These are phyloP conservation scores for Lodderomyces orthopsilosis DNA, from an alignment of 1,139 yeast genomes.

Conservation along the genomic window DNA sequence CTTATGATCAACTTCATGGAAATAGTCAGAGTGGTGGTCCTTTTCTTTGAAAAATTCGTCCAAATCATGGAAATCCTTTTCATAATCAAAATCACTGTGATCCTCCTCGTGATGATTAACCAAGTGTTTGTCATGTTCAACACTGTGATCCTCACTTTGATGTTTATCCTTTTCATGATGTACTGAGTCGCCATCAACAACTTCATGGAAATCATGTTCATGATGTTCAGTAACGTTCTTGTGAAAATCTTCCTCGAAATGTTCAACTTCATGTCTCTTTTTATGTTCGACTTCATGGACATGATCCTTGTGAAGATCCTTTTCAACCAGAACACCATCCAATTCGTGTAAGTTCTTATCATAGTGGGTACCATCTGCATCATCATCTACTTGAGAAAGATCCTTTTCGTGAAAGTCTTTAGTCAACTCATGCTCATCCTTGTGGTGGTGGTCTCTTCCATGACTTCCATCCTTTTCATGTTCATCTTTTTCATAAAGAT, in stretches of 20 bases:
- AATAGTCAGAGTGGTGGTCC: conserved; percentile 4
- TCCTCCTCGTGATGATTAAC: conserved; percentile 5
- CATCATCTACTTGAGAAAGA: conserved; percentile 2
- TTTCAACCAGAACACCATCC: conserved; percentile 4
- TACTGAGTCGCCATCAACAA: neutral
- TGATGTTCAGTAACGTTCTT: conserved; percentile 5
- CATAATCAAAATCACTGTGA: neutral
- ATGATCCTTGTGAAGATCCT: conserved; percentile 1
- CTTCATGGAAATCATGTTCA: conserved; percentile 3
- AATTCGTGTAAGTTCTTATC: conserved; percentile 4
- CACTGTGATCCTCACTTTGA: conserved; percentile 1
- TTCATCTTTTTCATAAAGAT: conserved; percentile 3
- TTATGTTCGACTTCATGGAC: conserved; percentile 3
- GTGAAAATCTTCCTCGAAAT: conserved; percentile 5
- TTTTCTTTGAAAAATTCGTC: conserved; percentile 4
- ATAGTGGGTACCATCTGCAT: conserved; percentile 1
- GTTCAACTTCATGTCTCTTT: conserved; percentile 6
- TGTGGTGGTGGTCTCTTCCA: conserved; percentile 1
- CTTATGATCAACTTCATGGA: conserved; percentile 4
- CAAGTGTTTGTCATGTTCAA: conserved; percentile 4
- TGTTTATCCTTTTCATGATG: conserved; percentile 3
- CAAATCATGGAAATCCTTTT: conserved; percentile 4
- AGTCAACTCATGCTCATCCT: neutral
- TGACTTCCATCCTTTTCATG: conserved; percentile 4
- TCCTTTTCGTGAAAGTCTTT: conserved; percentile 5